Conservation (phyloP, 768 basidiomycete genomes). For the Tephrocybe sp. region DNA sequence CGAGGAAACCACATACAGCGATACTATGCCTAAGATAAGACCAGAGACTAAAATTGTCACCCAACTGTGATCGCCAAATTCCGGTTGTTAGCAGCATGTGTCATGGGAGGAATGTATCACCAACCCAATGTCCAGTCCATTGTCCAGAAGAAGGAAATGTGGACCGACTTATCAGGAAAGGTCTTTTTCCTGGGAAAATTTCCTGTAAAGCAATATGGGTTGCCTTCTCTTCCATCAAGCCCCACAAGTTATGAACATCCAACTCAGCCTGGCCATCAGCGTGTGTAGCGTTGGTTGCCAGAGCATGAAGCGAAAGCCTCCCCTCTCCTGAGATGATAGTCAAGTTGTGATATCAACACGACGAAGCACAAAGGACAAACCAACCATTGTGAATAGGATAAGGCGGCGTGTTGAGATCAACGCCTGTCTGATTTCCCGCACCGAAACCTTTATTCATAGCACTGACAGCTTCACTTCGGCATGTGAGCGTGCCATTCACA, state of each 20-base stretch:
- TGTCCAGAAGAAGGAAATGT: constrained; percentile 68
- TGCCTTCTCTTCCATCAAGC: constrained; percentile 68
- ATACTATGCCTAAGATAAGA: constrained; percentile 68
- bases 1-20: constrained; percentile 26
- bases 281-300: constrained; percentile 76
- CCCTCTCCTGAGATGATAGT: constrained; percentile 43
- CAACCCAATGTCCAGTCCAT: constrained; percentile 75
- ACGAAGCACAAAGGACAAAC: constrained; percentile 13
- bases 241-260: constrained; percentile 72
- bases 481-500: constrained; percentile 64
- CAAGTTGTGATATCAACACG: too few species aligned
- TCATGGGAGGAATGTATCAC: constrained; percentile 16
- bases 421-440: constrained; percentile 44
- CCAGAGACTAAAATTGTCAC: constrained; percentile 80
- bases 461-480: constrained; percentile 23
- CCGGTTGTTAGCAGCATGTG: too few species aligned
- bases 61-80: constrained; percentile 51
- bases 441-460: constrained; percentile 48
- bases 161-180: constrained; percentile 70
- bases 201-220: constrained; percentile 59
- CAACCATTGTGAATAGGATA: constrained; percentile 75
- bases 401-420: constrained; percentile 57
- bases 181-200: constrained; percentile 58
- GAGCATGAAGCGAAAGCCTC: constrained; percentile 49
- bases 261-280: constrained; percentile 59